Conservation (phyloP, 1,139 yeast genomes). For the Candida sanyaensis region DNA sequence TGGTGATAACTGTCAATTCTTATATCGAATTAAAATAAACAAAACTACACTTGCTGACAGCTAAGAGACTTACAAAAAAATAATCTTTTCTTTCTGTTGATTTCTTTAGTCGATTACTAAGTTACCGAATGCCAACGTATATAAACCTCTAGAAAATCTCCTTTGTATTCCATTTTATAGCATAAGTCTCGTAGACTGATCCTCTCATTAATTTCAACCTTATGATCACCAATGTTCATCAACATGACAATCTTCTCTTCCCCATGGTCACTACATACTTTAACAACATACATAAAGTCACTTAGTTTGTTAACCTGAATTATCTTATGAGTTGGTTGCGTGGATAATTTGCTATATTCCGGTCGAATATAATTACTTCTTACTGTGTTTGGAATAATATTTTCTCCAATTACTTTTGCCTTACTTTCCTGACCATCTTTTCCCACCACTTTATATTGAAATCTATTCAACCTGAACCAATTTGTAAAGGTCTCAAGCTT, state of each 20-base stretch:
- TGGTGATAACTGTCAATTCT: too few species aligned
- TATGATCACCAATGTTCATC: conserved; percentile 5
- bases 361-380: background rate
- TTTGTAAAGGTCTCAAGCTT: conserved; percentile 2
- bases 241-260: conserved; percentile 8
- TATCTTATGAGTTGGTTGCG: conserved; percentile 12
- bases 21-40: too few species aligned
- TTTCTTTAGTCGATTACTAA: background rate
- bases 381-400: conserved; percentile 1
- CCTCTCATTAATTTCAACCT: conserved; percentile 6
- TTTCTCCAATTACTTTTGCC: background rate
- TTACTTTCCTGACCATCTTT: background rate
- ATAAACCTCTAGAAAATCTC: conserved; percentile 8
- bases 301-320: conserved; percentile 5
- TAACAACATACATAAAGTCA: conserved; percentile 8
- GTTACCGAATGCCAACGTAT: conserved; percentile 13
- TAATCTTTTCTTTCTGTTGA: too few species aligned
- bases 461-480: conserved; percentile 11
- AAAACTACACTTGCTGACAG: too few species aligned
- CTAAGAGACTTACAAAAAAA: too few species aligned
- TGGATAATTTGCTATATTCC: conserved; percentile 7
- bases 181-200: conserved; percentile 7
- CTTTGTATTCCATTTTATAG: conserved; percentile 4
- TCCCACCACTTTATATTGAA: conserved; percentile 5
- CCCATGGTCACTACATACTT: conserved; percentile 1